Percentiles rank a stretch among this genome's conserved stretches.
Conservation (phyloP, 1,284 basidiomycete genomes). For the Rhodofomes roseus region DNA sequence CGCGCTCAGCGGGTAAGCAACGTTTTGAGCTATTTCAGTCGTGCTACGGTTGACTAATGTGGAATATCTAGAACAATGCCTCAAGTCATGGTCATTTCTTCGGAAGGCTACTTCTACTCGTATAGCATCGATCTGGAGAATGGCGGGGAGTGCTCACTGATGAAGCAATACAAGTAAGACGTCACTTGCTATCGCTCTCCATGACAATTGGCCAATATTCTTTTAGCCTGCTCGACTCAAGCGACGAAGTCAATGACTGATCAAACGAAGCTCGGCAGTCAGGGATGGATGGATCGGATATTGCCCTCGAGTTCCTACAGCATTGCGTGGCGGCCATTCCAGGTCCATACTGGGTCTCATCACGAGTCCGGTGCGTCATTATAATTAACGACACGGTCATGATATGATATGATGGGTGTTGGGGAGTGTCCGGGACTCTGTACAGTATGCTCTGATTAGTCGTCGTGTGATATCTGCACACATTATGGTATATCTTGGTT, state of each 20-base stretch:
- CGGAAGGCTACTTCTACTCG: constrained; percentile 93
- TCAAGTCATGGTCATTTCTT: constrained; percentile 95
- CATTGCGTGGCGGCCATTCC: too few relatives aligned
- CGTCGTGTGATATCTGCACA: neutral
- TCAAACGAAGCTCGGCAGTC: too few relatives aligned
- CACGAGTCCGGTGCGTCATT: neutral
- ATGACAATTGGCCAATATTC: neutral
- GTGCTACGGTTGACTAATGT: neutral
- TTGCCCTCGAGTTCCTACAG: too few relatives aligned
- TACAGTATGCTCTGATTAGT: neutral
- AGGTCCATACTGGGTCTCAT: neutral
- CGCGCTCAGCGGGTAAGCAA: constrained; percentile 76
- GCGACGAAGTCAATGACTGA: constrained; percentile 20
- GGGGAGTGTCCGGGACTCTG: neutral
- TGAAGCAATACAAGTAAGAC: constrained; percentile 84
- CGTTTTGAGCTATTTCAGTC: neutral
- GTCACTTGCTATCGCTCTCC: neutral
- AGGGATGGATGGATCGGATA: too few relatives aligned
- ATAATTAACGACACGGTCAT: neutral
- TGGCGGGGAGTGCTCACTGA: constrained; percentile 92
- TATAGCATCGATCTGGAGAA: constrained; percentile 96
- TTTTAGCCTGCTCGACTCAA: constrained; percentile 15
- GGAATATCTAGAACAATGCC: constrained; percentile 73
- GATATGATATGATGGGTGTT: neutral
- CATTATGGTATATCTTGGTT: too few relatives aligned